Evolutionary conservation across 1,284 basidiomycete genomes (phyloP), one percentile per base, ranked within the genome.

Genomic region (Cystobasidiaceae sp.): DNA sequence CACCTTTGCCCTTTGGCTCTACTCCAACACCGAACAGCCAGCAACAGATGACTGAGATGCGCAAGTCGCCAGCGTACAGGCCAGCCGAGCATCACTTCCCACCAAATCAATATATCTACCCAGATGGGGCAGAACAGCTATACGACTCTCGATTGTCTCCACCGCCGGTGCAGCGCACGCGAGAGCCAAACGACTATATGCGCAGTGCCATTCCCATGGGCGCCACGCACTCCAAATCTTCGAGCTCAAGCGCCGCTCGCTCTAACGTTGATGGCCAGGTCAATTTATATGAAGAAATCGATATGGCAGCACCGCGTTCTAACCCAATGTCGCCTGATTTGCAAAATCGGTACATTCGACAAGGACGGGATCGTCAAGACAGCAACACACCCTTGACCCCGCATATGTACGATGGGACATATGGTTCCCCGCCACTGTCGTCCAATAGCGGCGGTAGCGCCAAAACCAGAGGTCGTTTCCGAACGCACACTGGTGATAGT

Each of bases 381-480:
- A 56, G 54, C 54, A 56, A 56, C 19, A 56, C 54, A 0, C 54
- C 54, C 5, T 27, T 56, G 15, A 56, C 54, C 15, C 54, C 54
- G 21, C 54, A 56, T 19, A 56, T 56, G 54, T 56, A 56, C 17
- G 54, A 56, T 56, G 54, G 54, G 9, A 44, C 54, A 17, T 56
- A 56, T 30, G 54, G 54, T 23, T 56, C 54, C 5, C 54, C 54
- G n/a, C 54, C 54, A 1, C 0, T 56, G 28, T 56, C 54, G 9
- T 33, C 25, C 6, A 28, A 41, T 21, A 44, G 54, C 25, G 25
- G 30, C 19, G 50, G 50, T 15, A 52, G n/a, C n/a, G n/a, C n/a
- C n/a, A n/a, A n/a, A n/a, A n/a, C n/a, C n/a, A n/a, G 33, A 30
- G 54, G 54, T 1, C 54, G 44, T 17, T 32, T 28, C 15, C 54